A percentile compares a stretch with the other conserved stretches of the same genome.
These are phyloP conservation scores for Clitopilus hobsonii DNA, from an alignment of 768 basidiomycete species.

Conservation along the genomic window DNA sequence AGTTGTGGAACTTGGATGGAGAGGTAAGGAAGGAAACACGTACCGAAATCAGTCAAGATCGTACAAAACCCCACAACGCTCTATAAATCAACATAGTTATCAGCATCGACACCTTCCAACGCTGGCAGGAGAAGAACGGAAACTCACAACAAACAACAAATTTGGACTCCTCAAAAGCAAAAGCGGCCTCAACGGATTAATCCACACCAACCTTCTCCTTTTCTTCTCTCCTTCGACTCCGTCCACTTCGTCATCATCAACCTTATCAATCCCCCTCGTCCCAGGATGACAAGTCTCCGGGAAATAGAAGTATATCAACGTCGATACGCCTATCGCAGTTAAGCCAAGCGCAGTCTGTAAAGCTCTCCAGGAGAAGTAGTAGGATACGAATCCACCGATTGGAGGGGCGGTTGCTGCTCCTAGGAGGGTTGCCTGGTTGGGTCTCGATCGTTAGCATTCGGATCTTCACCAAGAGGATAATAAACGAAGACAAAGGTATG, in stretches of 20 bases:
- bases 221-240: neutral
- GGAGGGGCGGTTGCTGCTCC: slow-evolving; percentile 62
- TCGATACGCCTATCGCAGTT: slow-evolving; percentile 27
- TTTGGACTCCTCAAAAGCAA: slow-evolving; percentile 55
- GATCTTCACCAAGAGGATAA: neutral
- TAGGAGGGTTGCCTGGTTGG: slow-evolving; percentile 43
- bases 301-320: slow-evolving; percentile 29
- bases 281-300: slow-evolving; percentile 52
- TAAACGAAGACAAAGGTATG: neutral
- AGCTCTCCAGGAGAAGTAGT: slow-evolving; percentile 64
- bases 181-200: slow-evolving; percentile 58
- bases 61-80: neutral
- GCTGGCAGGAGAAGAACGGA: neutral
- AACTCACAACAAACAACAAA: slow-evolving; percentile 46
- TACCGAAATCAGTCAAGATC: slow-evolving; percentile 23
- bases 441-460: too few relatives aligned
- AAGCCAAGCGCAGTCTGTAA: slow-evolving; percentile 47
- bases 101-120: neutral
- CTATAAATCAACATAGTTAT: neutral
- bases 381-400: slow-evolving; percentile 46
- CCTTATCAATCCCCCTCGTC: slow-evolving; percentile 32
- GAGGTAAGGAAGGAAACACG: too few relatives aligned
- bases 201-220: slow-evolving; percentile 28
- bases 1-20: too few relatives aligned
- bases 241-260: slow-evolving; percentile 27